Base-by-base conservation (phyloP, 495 filamentous ascomycete genomes). In the Xylaria cubensis region DNA sequence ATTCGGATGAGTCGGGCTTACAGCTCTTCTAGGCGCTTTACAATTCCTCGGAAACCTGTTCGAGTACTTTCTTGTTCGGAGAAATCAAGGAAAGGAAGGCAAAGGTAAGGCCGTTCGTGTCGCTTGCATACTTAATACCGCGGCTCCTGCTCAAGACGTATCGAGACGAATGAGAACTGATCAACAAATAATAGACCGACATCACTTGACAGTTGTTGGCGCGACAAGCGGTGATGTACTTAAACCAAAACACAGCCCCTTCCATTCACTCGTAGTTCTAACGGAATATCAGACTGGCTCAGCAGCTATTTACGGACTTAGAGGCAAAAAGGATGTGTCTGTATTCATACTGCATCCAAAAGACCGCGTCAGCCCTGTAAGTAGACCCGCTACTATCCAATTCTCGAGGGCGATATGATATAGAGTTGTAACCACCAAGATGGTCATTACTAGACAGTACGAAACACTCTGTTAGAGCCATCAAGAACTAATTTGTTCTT, bases 271-370 rank as follows among this genome's bases (percentile, higher is more conserved):
- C 13, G 19, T 5, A 65, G 29, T 36, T 63, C 36, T 42, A 13
- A 46, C 50, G 15, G 12, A 8, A 39, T 41, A n/a, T 26, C 36
- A 72, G 63, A 98, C 96, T 64, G 96, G 96, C 0, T 95, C 92
- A 4, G 96, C 96, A 2, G 96, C 96, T 21, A 98, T 99, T 73
- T 97, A 97, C 78, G 96, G 96, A n/a, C 87, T 99, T 8, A 85
- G 94, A n/a, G 93, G 94, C 34, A 98, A 98, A 88, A 95, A 95
- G 81, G 96, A 99, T 86, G 91, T 98, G 8, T 93, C 92, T 0
- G 90, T 98, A 9, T 93, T 94, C 82, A 98, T 99, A 75, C 83
- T 97, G 67, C 90, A 93, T 80, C 96, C 96, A 7, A 91, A 93
- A 73, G 95, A 93, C 42, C 88, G 90, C 64, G 89, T 97, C 55